Conservation (phyloP, 2,329 filamentous ascomycete genomes). For the Colletotrichum endophyticum region DNA sequence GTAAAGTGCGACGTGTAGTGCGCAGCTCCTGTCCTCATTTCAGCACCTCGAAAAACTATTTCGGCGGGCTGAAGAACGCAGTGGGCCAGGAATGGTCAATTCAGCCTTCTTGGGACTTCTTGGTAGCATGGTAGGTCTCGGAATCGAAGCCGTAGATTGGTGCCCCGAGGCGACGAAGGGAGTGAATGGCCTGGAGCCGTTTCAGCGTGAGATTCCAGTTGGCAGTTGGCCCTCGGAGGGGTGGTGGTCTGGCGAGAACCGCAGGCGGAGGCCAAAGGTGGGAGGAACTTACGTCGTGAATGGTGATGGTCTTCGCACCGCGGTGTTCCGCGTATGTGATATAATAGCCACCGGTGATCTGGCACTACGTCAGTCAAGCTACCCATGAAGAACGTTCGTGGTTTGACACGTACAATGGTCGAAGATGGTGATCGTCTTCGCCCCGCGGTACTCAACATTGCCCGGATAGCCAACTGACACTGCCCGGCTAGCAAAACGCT, state of each 20-base stretch:
- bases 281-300: conserved; percentile 58
- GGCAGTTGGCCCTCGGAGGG: not conserved
- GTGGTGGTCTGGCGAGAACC: not conserved
- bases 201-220: not conserved
- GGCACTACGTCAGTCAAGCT: too few species aligned
- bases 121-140: conserved; percentile 33
- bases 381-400: too few species aligned
- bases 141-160: conserved; percentile 66
- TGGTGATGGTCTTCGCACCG: conserved; percentile 65
- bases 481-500: not conserved
- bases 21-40: too few species aligned
- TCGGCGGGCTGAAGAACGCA: too few species aligned
- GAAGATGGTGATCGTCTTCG: not conserved
- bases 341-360: conserved; percentile 33
- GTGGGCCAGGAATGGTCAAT: too few species aligned
- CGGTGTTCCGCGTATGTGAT: conserved; percentile 58
- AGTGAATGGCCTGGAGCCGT: conserved; percentile 55
- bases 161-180: conserved; percentile 50
- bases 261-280: not conserved
- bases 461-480: not conserved
- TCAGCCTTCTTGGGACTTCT: not conserved
- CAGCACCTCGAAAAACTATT: too few species aligned
- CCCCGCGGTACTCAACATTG: not conserved
- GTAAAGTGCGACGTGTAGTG: too few species aligned
- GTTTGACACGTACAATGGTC: too few species aligned